Evolutionary conservation across 2,329 filamentous ascomycete genomes (phyloP).

Genomic region (Nemania sp.): DNA sequence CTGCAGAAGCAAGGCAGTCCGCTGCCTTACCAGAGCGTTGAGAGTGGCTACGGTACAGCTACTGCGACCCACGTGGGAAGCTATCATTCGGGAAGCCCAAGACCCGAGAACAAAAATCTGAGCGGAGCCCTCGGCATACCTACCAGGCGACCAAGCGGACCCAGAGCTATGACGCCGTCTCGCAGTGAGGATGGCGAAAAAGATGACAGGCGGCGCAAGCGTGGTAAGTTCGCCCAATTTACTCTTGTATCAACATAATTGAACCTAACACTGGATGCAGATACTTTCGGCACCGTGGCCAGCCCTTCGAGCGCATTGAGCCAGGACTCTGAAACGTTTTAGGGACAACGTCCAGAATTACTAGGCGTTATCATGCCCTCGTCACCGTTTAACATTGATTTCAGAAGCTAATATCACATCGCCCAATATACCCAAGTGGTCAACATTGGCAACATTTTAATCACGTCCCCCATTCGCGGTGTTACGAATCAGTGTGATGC

Average conservation of each 20-base stretch:
- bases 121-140: constrained; percentile 56
- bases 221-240: constrained; percentile 51
- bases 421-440: constrained; percentile 19
- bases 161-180: constrained; percentile 63
- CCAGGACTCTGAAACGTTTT: constrained; percentile 59
- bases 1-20: constrained; percentile 58
- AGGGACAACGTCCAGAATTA: constrained; percentile 39
- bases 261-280: constrained; percentile 38
- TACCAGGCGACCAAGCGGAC: constrained; percentile 59
- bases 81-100: constrained; percentile 55
- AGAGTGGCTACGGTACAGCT: constrained; percentile 57
- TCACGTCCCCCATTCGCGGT: no score
- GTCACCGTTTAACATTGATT: constrained; percentile 39
- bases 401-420: constrained; percentile 24
- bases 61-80: constrained; percentile 50
- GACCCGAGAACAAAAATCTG: constrained; percentile 60
- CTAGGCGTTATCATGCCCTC: constrained; percentile 35
- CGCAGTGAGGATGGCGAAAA: constrained; percentile 49
- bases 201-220: constrained; percentile 57
- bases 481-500: no score
- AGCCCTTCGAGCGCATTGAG: constrained; percentile 42
- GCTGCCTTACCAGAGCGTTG: constrained; percentile 58
- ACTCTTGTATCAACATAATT: neutral
- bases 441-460: no score
- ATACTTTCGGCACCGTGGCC: constrained; percentile 57